Base-by-base conservation (phyloP, 306 rosid species). In the Dicorynia guianensis region DNA sequence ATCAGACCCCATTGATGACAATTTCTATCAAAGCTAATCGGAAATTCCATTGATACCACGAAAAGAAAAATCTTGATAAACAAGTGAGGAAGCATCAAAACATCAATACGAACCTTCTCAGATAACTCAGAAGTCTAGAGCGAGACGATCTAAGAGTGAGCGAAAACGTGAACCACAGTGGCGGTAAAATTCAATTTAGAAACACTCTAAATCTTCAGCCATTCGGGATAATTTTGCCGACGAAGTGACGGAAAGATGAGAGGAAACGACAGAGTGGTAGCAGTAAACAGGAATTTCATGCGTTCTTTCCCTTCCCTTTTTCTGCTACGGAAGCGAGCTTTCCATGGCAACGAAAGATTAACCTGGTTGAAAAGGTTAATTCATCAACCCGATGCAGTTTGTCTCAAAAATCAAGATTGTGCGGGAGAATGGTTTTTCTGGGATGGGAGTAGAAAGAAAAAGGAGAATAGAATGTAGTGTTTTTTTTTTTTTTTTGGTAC, bases 61-160 rank as follows among this genome's bases (percentile, higher is more conserved):
- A 62, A 81, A 70, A 25, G 30, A 74, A 49, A 3, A 72, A 67
- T 10, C 15, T 7, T 20, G 33, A 60, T 5, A 15, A n/a, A 44
- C 6, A 8, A 34, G 62, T 13, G 19, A 69, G 57, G 43, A 50
- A 76, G 58, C 47, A 40, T 48, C 14, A 61, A 25, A 84, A 33
- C 48, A 48, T 6, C 50, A 38, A 69, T 67, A 43, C 67, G 36
- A 11, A 81, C 74, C 81, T 76, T 76, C 18, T 11, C 52, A 38
- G 63, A 38, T 53, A 38, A 77, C 13, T 42, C 17, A 8, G 4
- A 63, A 47, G 57, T 35, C n/a, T 10, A 68, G 25, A 9, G 59
- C 11, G 38, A 38, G 30, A 66, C 46, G 86, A 90, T 85, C 87
- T 69, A 82, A 73, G 63, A 33, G 58, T 47, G 34, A 83, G 67